A percentile compares a stretch with the other conserved stretches of the same genome.
These are phyloP conservation scores for Dactylonectria estremocensis DNA, from an alignment of 2,329 filamentous ascomycete genomes.

Conservation along the genomic window DNA sequence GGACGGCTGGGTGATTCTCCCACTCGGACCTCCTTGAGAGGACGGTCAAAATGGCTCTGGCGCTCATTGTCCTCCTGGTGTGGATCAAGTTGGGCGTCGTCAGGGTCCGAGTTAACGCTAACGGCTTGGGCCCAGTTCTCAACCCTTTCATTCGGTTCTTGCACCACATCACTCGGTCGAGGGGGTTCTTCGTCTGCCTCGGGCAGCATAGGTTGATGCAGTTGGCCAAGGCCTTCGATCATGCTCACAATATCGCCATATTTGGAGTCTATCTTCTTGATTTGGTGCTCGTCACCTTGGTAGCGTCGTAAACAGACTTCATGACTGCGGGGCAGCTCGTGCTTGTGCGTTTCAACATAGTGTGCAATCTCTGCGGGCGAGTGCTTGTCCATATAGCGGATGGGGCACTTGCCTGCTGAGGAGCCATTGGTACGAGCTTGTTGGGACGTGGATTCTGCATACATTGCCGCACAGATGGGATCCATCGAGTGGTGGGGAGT, in stretches of 20 bases:
- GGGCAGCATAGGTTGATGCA: slow-evolving; percentile 90
- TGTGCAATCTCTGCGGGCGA: slow-evolving; percentile 93
- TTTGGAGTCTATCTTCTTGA: slow-evolving; percentile 91
- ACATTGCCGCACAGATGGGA: slow-evolving; percentile 76
- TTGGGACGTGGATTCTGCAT: slow-evolving; percentile 71
- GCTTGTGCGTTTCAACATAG: slow-evolving; percentile 96
- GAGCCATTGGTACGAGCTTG: slow-evolving; percentile 65
- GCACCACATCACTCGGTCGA: slow-evolving; percentile 62
- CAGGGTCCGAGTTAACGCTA: slow-evolving; percentile 64
- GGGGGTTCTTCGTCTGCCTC: slow-evolving; percentile 64
- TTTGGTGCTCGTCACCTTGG: slow-evolving; percentile 87
- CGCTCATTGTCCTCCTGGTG: slow-evolving; percentile 68
- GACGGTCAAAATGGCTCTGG: slow-evolving; percentile 84
- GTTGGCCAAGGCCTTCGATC: slow-evolving; percentile 90
- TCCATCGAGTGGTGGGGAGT: slow-evolving; percentile 68
- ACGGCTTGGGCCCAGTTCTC: slow-evolving; percentile 89
- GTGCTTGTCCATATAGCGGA: slow-evolving; percentile 92
- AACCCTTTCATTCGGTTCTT: slow-evolving; percentile 78
- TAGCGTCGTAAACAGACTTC: slow-evolving; percentile 93
- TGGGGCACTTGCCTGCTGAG: slow-evolving; percentile 82
- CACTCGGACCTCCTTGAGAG: slow-evolving; percentile 89
- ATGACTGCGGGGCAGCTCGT: slow-evolving; percentile 93
- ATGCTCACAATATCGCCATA: slow-evolving; percentile 94
- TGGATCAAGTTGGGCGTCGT: slow-evolving; percentile 49
- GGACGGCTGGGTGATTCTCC: slow-evolving; percentile 94